Evolutionary conservation across 2,329 filamentous ascomycete genomes (phyloP).

Genomic region (Pestalotiopsis sp.): DNA sequence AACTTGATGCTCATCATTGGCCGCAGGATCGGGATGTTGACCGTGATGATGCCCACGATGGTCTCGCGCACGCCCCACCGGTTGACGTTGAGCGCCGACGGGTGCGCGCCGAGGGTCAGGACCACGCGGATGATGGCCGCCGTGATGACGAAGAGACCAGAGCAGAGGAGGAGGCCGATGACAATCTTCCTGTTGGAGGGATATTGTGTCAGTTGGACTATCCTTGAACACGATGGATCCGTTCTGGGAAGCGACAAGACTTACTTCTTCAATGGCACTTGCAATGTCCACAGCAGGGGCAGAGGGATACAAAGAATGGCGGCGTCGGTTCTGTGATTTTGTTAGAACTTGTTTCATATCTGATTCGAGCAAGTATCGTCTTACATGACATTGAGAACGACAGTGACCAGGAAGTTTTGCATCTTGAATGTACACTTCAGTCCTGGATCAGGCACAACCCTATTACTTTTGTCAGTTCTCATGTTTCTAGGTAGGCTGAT

Average conservation of each 20-base stretch:
- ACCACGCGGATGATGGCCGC: slow-evolving; percentile 36
- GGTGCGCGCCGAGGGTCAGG: slow-evolving; percentile 31
- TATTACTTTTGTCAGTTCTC: slow-evolving; percentile 7
- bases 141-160: slow-evolving; percentile 37
- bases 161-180: slow-evolving; percentile 34
- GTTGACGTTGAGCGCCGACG: slow-evolving; percentile 36
- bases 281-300: slow-evolving; percentile 35
- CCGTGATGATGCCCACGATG: slow-evolving; percentile 36
- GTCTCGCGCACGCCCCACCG: slow-evolving; percentile 41
- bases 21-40: slow-evolving; percentile 36
- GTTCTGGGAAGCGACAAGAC: neutral
- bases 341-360: neutral
- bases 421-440: slow-evolving; percentile 31
- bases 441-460: slow-evolving; percentile 7
- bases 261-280: slow-evolving; percentile 26
- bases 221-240: neutral
- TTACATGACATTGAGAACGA: slow-evolving; percentile 31
- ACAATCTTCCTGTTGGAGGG: slow-evolving; percentile 28
- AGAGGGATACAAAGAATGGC: slow-evolving; percentile 35
- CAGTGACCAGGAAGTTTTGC: slow-evolving; percentile 33
- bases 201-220: neutral
- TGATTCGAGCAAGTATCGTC: neutral
- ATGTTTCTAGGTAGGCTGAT: neutral
- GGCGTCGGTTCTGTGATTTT: slow-evolving; percentile 27
- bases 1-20: slow-evolving; percentile 31